A percentile compares a stretch with the other conserved stretches of the same genome.
Conservation (phyloP, 1,139 yeast genomes). For the Saccharomyces uvarum region DNA sequence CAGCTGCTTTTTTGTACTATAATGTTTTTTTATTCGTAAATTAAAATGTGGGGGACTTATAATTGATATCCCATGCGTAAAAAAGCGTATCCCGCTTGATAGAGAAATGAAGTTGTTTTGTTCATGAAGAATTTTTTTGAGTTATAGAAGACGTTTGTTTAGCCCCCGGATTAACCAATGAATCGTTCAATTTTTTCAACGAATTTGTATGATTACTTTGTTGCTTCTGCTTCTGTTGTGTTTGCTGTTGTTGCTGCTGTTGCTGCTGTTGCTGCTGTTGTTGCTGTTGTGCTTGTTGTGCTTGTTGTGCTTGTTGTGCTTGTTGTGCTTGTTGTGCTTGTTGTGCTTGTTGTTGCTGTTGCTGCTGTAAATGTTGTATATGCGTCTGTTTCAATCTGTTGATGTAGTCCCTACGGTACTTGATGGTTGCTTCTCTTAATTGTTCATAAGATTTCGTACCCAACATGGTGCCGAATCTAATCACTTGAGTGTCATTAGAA, state of each 20-base stretch:
- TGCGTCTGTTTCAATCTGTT: slow-evolving; percentile 35
- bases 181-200: neutral
- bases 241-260: slow-evolving; percentile 17
- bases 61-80: neutral
- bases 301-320: slow-evolving; percentile 4
- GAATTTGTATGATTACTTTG: slow-evolving; percentile 5
- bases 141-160: neutral
- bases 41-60: neutral
- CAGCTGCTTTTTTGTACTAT: neutral
- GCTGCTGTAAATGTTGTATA: slow-evolving; percentile 30
- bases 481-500: slow-evolving; percentile 79
- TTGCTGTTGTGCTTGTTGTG: slow-evolving; percentile 13
- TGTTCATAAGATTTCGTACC: slow-evolving; percentile 78
- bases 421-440: slow-evolving; percentile 39
- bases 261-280: slow-evolving; percentile 20
- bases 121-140: neutral
- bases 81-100: neutral
- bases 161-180: neutral
- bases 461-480: slow-evolving; percentile 86
- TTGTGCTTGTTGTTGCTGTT: slow-evolving; percentile 24
- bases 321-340: slow-evolving; percentile 16
- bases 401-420: slow-evolving; percentile 47
- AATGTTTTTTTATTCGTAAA: neutral
- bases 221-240: slow-evolving; percentile 8
- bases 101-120: neutral